Percentiles rank a stretch among this genome's conserved stretches.
phyloP scores from a whole-genome alignment of 495 filamentous ascomycete species.

The Arthonia radiata region DNA sequence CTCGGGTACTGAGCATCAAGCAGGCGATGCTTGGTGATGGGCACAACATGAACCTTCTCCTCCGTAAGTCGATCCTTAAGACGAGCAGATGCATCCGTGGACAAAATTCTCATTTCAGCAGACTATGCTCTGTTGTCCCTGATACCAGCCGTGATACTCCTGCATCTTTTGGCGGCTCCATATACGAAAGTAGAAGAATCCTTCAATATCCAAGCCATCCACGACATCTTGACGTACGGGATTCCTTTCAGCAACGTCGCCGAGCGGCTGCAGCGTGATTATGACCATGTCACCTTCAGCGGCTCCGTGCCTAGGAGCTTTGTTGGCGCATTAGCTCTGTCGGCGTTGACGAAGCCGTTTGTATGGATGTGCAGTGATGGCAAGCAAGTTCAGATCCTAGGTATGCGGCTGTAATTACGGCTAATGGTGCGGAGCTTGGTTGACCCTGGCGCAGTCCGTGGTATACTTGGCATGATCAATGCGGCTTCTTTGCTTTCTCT shows the following conservation, averaged over 20 bases:
- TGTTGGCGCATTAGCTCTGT: slow-evolving; percentile 48
- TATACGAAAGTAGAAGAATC: slow-evolving; percentile 99
- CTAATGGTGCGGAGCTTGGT: slow-evolving; percentile 15
- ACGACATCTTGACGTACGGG: slow-evolving; percentile 68
- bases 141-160: slow-evolving; percentile 39
- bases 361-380: slow-evolving; percentile 18
- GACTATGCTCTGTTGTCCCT: slow-evolving; percentile 10
- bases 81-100: no score
- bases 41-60: no score
- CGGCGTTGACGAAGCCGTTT: slow-evolving; percentile 36
- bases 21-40: no score
- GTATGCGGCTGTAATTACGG: slow-evolving; percentile 12
- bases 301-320: slow-evolving; percentile 84
- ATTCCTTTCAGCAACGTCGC: slow-evolving; percentile 32
- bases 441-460: slow-evolving; percentile 29
- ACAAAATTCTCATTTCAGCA: no score
- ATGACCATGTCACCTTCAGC: slow-evolving; percentile 82
- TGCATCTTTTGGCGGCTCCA: slow-evolving; percentile 57
- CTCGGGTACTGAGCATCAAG: no score
- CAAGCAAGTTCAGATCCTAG: slow-evolving; percentile 24
- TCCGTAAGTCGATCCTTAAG: no score
- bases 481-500: slow-evolving; percentile 39
- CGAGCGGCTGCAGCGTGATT: slow-evolving; percentile 26
- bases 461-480: slow-evolving; percentile 57
- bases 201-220: slow-evolving; percentile 87